Base-by-base conservation (phyloP, 2,329 filamentous ascomycete species). In the Exophiala spinifera region DNA sequence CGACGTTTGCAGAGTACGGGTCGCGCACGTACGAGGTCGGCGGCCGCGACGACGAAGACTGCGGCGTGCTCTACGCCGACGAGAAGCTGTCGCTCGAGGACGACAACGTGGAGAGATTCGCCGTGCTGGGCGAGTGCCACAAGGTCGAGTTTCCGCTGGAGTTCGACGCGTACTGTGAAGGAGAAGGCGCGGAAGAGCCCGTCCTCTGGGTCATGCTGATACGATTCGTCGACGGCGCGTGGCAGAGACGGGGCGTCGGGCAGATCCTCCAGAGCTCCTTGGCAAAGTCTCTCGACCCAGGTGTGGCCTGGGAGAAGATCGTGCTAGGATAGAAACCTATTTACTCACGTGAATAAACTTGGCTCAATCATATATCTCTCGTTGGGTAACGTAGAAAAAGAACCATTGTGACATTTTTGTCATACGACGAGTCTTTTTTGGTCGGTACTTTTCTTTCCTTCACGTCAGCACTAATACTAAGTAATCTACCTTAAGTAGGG, bases 191-290 rank as follows among this genome's bases (percentile, higher is more conserved):
- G 2, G 44, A 46, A 3, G 33, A 46, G 2, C 15, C 15, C 7
- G 17, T 20, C 2, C 36, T 33, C 15, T 46, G 44, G 44, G 44
- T 46, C 25, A 36, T 46, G 25, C n/a, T 46, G 44, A 17, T 46
- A 23, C 17, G 33, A 11, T 20, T 46, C 6, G 25, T 20, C 6
- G 25, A 46, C 14, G 33, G 33, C 8, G 44, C 36, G n/a, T 46
- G 33, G 28, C 25, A 46, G 19, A 28, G 44, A 15, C 25, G 44
- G 14, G 44, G 44, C 23, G 10, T 46, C 25, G 44, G 44, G 3
- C 44, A 46, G 8, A 8, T 46, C 4, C 44, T 46, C 25, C 28
- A 46, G 15, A 15, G 25, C 19, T 34, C 7, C 17, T 14, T 46
- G 23, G 44, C 23, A 10, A 46, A 21, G 15, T 20, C 44, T 19